Evolutionary conservation across 2,329 filamentous ascomycete species (phyloP).

Genomic region (Fusarium multiceps): DNA sequence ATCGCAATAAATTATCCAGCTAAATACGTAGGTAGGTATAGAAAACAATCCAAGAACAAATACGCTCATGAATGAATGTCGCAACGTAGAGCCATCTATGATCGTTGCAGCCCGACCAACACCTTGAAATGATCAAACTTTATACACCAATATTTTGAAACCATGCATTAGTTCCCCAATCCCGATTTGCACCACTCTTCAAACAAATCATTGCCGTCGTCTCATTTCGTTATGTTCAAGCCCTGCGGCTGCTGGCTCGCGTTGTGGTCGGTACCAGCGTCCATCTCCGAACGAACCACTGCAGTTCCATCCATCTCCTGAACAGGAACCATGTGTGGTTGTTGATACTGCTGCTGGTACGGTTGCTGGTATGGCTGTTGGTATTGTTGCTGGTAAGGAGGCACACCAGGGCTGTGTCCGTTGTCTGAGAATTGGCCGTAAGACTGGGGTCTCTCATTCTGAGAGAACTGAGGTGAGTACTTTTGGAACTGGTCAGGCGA

Average conservation of each 20-base stretch:
- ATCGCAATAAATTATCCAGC: neutral
- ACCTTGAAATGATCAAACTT: neutral
- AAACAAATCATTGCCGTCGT: neutral
- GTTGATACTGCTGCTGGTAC: constrained; percentile 23
- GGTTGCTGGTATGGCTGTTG: constrained; percentile 7
- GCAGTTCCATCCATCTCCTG: constrained; percentile 42
- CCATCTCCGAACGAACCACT: constrained; percentile 36
- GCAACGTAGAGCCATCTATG: neutral
- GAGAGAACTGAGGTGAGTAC: constrained; percentile 31
- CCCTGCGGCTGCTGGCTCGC: neutral
- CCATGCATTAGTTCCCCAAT: neutral
- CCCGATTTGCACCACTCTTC: neutral
- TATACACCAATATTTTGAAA: neutral
- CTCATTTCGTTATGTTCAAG: constrained; percentile 9
- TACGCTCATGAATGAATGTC: constrained; percentile 3
- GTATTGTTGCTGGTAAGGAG: constrained; percentile 28
- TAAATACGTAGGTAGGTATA: neutral
- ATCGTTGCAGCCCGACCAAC: neutral
- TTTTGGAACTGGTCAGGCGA: constrained; percentile 37
- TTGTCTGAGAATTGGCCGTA: constrained; percentile 36
- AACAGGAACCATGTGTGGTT: constrained; percentile 27
- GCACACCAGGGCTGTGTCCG: constrained; percentile 19
- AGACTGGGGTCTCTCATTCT: constrained; percentile 30
- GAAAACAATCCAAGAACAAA: neutral
- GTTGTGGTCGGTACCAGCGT: constrained; percentile 28